These are phyloP conservation scores for Filobasidium uniguttulatum DNA, from an alignment of 1,284 basidiomycete genomes.

Conservation along the genomic window DNA sequence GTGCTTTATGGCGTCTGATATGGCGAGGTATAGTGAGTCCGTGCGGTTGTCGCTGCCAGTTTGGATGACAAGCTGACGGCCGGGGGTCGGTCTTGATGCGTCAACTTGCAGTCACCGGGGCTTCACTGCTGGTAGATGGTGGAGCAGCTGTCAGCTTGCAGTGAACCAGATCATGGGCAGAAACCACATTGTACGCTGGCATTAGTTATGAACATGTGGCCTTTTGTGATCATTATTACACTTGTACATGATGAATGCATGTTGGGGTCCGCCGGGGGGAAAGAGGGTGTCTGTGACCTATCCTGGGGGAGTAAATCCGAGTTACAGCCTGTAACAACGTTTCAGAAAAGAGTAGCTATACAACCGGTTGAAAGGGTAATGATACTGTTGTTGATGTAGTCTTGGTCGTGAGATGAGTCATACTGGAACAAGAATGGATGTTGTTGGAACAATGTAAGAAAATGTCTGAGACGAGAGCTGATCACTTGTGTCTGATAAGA, in stretches of 20 bases:
- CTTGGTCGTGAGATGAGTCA: no score
- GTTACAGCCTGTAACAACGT: no score
- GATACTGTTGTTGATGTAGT: no score
- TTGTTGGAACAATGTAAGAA: neutral
- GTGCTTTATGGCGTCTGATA: conserved; percentile 59
- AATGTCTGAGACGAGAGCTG: neutral
- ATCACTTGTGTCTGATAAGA: conserved; percentile 43
- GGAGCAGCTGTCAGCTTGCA: conserved; percentile 67
- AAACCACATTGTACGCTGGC: no score
- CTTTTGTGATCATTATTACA: no score
- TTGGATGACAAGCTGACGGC: neutral
- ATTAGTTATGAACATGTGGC: no score
- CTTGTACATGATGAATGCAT: no score
- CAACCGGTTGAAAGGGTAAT: conserved; percentile 6
- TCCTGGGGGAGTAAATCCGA: no score
- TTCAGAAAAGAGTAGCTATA: no score
- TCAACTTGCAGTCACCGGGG: conserved; percentile 41
- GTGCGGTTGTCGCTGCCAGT: conserved; percentile 9
- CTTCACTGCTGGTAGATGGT: conserved; percentile 59
- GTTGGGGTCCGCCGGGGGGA: no score
- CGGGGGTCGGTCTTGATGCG: neutral
- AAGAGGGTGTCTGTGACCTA: no score
- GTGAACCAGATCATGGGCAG: conserved; percentile 35
- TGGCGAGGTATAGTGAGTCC: conserved; percentile 51
- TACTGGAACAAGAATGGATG: neutral